phyloP scores from a whole-genome alignment of 2,329 filamentous ascomycete species.

The Fusarium burgessii region DNA sequence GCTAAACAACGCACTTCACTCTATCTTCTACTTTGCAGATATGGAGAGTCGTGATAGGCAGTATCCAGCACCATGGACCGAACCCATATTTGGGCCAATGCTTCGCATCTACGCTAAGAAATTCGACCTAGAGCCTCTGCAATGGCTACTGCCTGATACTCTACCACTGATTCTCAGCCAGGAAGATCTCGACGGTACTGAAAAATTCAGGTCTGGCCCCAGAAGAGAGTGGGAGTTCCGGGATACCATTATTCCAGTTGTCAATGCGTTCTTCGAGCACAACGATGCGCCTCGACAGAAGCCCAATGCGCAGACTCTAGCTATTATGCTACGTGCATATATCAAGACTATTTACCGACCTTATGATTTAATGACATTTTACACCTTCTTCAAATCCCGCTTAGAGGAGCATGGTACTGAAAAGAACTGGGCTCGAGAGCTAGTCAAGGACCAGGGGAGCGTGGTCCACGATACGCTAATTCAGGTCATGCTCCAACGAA shows the following conservation, averaged over 20 bases:
- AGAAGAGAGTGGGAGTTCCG: slow-evolving; percentile 48
- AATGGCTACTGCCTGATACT: slow-evolving; percentile 54
- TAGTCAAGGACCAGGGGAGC: slow-evolving; percentile 57
- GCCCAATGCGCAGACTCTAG: slow-evolving; percentile 56
- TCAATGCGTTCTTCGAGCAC: slow-evolving; percentile 48
- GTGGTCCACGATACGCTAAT: slow-evolving; percentile 64
- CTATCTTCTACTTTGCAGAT: slow-evolving; percentile 60
- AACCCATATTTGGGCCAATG: slow-evolving; percentile 61
- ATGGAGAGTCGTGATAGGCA: slow-evolving; percentile 53
- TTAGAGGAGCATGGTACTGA: slow-evolving; percentile 51
- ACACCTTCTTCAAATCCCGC: slow-evolving; percentile 59
- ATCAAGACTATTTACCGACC: slow-evolving; percentile 55
- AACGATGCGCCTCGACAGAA: slow-evolving; percentile 43
- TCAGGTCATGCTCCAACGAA: slow-evolving; percentile 59
- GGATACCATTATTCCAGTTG: slow-evolving; percentile 50
- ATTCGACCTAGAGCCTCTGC: slow-evolving; percentile 61
- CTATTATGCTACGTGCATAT: slow-evolving; percentile 62
- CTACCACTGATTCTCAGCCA: slow-evolving; percentile 49
- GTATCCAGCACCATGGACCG: slow-evolving; percentile 47
- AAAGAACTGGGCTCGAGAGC: slow-evolving; percentile 51
- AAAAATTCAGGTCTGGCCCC: slow-evolving; percentile 39
- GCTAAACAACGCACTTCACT: slow-evolving; percentile 59
- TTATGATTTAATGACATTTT: slow-evolving; percentile 59
- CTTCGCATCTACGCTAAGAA: slow-evolving; percentile 62
- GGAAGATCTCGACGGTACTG: slow-evolving; percentile 34